Evolutionary conservation across 2,329 filamentous ascomycete genomes (phyloP), one percentile per base, ranked within the genome.

Genomic region (Phialemoniopsis sp.): DNA sequence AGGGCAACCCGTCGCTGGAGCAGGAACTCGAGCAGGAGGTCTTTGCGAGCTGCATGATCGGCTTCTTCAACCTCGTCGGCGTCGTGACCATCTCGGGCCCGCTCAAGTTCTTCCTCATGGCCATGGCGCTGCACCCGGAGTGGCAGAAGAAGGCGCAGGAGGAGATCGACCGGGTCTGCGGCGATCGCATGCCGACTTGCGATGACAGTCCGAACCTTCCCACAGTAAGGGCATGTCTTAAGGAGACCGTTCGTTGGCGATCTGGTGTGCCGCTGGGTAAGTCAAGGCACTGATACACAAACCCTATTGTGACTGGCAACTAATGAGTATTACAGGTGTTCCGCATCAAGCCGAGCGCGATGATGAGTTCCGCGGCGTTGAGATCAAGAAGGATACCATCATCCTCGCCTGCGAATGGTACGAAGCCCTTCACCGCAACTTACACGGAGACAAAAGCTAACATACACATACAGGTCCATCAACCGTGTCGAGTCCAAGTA

Each of bases 401-500:
- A 52, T 74, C 13, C 55, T 73, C 6, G 70, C 70, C 2, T 72
- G 68, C 44, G 70, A 74, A 58, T 73, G 70, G 70, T 72, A 46
- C 49, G 21, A 26, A 26, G 6, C 6, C 21, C 6, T 6, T 26
- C 10, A 26, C 10, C 21, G 10, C 21, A 26, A 26, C n/a, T 26
- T 6, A 26, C 21, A 26, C 21, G 6, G 6, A 26, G 5, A 9
- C 17, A 13, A 26, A 30, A 8, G 18, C n/a, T 30, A 13, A 40
- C 37, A 38, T 8, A 44, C 31, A 13, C 14, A 15, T 4, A 15
- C 38, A 77, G 72, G 68, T 68, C 68, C 33, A 73, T 82, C 53
- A 73, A 78, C 53, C 73, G 77, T 32, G 76, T 82, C 45, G 67
- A 72, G 2, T 60, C 59, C 29, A 73, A 70, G 40, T 85, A 85